Evolutionary conservation across 1,284 basidiomycete species (phyloP).

Genomic region (Agroathelia rolfsii): DNA sequence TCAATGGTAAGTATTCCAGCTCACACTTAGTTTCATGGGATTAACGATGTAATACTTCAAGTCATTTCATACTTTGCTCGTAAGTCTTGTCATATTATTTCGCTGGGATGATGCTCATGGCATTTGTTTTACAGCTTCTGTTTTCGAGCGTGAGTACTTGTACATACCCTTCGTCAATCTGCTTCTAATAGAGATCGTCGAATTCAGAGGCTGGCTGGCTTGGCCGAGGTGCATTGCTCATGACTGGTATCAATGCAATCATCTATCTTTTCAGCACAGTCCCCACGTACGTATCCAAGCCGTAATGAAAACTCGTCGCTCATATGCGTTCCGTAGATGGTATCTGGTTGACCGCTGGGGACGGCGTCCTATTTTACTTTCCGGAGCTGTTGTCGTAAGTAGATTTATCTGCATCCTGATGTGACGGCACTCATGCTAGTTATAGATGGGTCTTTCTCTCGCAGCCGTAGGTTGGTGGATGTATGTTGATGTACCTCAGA

Average conservation of each 20-base stretch:
- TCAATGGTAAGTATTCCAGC: constrained; percentile 77
- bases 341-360: constrained; percentile 92
- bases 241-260: constrained; percentile 92
- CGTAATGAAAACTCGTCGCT: too few species aligned
- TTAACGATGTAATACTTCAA: constrained; percentile 17
- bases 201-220: constrained; percentile 88
- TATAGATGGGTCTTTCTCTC: constrained; percentile 69
- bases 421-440: constrained; percentile 5
- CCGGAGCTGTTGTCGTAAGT: constrained; percentile 78
- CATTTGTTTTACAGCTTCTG: constrained; percentile 46
- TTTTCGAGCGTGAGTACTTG: constrained; percentile 68
- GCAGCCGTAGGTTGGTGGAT: constrained; percentile 87
- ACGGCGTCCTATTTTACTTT: constrained; percentile 82
- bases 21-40: too few species aligned
- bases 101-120: constrained; percentile 10
- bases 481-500: constrained; percentile 80
- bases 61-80: constrained; percentile 94
- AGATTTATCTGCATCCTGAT: constrained; percentile 1
- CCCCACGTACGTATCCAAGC: constrained; percentile 69
- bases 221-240: constrained; percentile 91
- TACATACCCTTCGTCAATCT: too few species aligned
- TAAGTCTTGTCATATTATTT: constrained; percentile 28
- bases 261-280: constrained; percentile 82
- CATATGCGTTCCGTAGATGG: constrained; percentile 54
- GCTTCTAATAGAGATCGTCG: constrained; percentile 11